Evolutionary conservation across 371 early-diverging fungal species (phyloP), one percentile per base, ranked within the genome.

Genomic region (Apophysomyces ossiformis): DNA sequence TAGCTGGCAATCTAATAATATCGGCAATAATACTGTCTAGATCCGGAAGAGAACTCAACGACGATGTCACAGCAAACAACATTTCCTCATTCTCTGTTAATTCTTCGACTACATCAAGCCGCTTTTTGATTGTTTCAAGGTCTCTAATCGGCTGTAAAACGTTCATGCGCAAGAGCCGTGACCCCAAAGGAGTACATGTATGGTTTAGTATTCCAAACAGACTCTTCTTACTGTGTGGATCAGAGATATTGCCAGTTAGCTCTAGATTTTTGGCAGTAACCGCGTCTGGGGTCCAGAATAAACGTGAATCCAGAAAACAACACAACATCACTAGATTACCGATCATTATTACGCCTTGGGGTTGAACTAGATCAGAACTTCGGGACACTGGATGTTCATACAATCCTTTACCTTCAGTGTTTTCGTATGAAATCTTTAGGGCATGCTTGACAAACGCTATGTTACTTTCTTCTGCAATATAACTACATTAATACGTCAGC

Each of bases 121-220:
- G 74, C 2, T 68, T 68, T 16, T 71, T 60, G 15, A 85, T 79
- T 0, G 79, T 69, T 0, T 69, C 63, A 6, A 70, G 7, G 57
- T 77, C 75, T 69, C 62, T 67, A 21, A 82, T 69, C 1, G 95
- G 95, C 60, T 93, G 93, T 8, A 95, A 65, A 16, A 94, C 85
- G 64, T 87, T 92, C 39, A 81, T 85, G 5, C 92, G 85, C 45
- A 95, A 80, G 5, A 93, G 67, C 2, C 93, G 88, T 3, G 86
- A 81, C 1, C 93, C 93, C 92, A 92, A 92, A 0, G 87, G 78
- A 1, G 93, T 93, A 2, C 61, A 18, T 0, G 92, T 92, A 15
- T 84, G 75, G 66, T 90, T 84, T 12, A 92, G 60, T 1, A 87
- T 74, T 6, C 74, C 75, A 64, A 83, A 84, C 0, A 93, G 78